Evolutionary conservation across 1,139 yeast species (phyloP).

Genomic region (Diutina rugosa): DNA sequence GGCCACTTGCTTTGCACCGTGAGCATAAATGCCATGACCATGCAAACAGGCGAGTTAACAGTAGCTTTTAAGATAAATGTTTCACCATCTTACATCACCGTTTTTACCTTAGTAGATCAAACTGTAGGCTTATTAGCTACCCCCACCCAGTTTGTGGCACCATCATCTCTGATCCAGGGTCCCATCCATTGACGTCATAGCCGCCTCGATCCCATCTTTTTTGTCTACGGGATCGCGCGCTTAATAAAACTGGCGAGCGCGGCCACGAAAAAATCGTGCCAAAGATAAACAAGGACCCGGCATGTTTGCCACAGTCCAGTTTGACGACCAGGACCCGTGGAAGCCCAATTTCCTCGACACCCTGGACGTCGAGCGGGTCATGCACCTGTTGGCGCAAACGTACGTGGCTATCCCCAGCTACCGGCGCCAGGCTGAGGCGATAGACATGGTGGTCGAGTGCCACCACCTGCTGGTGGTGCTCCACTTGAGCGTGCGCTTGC

Average conservation of each 20-base stretch:
- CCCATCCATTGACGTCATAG: neutral
- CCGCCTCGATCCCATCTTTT: neutral
- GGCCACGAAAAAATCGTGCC: neutral
- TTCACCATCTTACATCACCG: too few species aligned
- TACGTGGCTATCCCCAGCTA: constrained; percentile 1
- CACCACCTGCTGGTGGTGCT: neutral
- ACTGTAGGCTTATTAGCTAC: too few species aligned
- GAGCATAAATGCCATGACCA: too few species aligned
- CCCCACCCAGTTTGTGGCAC: too few species aligned
- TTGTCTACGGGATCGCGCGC: neutral
- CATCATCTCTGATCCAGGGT: neutral
- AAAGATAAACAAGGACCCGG: neutral
- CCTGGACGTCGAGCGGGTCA: neutral
- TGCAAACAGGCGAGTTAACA: too few species aligned
- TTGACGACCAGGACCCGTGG: constrained; percentile 2
- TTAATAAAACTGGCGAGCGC: neutral
- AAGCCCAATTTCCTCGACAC: constrained; percentile 1
- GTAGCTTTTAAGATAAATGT: too few species aligned
- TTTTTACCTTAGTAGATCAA: too few species aligned
- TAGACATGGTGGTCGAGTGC: neutral
- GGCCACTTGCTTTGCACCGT: too few species aligned
- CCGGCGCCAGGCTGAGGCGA: constrained; percentile 1
- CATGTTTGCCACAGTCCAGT: constrained; percentile 2
- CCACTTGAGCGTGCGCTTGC: neutral
- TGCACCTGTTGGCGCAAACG: neutral